phyloP scores from a whole-genome alignment of 345 rosid species.

The Rhodamnia rubescens region DNA sequence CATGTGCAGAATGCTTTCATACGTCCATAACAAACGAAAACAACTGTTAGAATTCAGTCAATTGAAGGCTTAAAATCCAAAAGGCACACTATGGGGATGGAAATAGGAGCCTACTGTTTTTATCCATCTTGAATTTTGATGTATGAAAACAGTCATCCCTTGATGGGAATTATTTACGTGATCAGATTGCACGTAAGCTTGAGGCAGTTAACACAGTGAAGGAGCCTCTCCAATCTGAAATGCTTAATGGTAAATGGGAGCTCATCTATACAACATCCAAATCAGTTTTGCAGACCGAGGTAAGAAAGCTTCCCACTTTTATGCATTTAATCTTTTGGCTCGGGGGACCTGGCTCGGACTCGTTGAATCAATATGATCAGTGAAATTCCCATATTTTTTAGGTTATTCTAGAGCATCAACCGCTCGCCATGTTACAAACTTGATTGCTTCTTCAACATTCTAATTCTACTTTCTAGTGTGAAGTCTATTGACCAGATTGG shows the following conservation, averaged over 20 bases:
- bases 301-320: not conserved
- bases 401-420: not conserved
- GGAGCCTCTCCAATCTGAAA: conserved; percentile 66
- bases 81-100: not conserved
- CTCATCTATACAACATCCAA: conserved; percentile 81
- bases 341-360: not conserved
- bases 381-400: not conserved
- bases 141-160: not conserved
- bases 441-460: not conserved
- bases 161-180: not conserved
- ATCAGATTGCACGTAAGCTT: conserved; percentile 62
- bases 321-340: not conserved
- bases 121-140: not conserved
- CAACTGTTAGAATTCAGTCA: not conserved
- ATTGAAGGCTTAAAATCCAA: not conserved
- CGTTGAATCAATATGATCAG: not conserved
- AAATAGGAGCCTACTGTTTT: not conserved
- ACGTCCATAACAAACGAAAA: not conserved
- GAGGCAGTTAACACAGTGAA: conserved; percentile 65
- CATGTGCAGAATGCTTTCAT: not conserved
- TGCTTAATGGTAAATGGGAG: conserved; percentile 88
- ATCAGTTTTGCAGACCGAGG: conserved; percentile 74
- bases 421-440: not conserved
- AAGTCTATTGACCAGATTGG: not conserved
- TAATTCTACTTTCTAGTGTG: not conserved